Conservation (phyloP, 371 early-diverging fungal genomes). For the Rhizopus sp. region DNA sequence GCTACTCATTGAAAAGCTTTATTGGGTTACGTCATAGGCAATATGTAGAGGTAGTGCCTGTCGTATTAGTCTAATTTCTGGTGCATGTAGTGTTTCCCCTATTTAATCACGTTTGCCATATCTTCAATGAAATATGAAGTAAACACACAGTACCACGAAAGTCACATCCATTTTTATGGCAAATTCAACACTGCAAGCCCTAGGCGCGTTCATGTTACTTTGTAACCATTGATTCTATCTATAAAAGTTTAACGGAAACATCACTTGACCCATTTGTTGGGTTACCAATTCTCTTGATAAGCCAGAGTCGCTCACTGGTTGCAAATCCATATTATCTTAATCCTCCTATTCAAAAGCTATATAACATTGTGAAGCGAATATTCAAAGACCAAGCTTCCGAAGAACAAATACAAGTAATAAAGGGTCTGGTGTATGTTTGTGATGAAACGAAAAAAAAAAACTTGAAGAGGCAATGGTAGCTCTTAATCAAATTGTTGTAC, state of each 20-base stretch:
- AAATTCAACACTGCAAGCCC: conserved; percentile 4
- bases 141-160: background rate
- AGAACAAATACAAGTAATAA: conserved; percentile 1
- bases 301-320: background rate
- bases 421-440: conserved; percentile 7
- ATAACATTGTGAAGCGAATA: background rate
- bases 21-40: too few species aligned
- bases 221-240: conserved; percentile 2
- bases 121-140: conserved; percentile 3
- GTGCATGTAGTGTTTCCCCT: too few species aligned
- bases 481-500: conserved; percentile 2
- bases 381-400: conserved; percentile 1
- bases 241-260: conserved; percentile 2
- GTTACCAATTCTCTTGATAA: conserved; percentile 1
- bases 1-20: too few species aligned
- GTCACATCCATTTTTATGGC: background rate
- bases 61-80: too few species aligned
- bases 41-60: too few species aligned
- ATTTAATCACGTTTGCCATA: conserved; percentile 4
- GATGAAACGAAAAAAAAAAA: conserved; percentile 3
- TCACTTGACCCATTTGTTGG: conserved; percentile 2
- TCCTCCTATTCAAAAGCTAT: background rate
- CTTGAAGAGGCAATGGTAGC: conserved; percentile 1
- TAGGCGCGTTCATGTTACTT: conserved; percentile 5
- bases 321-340: background rate